phyloP scores from a whole-genome alignment of 2,329 filamentous ascomycete species.

The Sporothrix inflata region DNA sequence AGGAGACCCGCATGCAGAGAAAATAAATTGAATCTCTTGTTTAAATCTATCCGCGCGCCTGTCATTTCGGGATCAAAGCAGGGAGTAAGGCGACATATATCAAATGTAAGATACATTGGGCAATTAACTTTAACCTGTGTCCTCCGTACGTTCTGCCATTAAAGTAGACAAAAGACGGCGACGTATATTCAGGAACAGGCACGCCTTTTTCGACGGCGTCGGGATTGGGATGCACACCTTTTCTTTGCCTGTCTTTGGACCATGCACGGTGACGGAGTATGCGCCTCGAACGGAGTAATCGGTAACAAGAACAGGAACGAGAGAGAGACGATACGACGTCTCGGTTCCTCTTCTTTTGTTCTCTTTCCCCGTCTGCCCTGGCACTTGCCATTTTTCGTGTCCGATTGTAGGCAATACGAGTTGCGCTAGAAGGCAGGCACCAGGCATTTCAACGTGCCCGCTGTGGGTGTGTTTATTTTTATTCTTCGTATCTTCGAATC shows the following conservation, averaged over 20 bases:
- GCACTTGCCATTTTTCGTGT: slow-evolving; percentile 6
- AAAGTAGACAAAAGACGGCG: background rate
- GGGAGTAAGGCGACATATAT: background rate
- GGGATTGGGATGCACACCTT: background rate
- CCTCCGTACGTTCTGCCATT: no score
- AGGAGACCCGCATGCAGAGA: background rate
- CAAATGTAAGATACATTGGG: background rate
- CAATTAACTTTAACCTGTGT: slow-evolving; percentile 5
- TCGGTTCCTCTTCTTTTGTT: background rate
- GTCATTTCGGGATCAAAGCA: slow-evolving; percentile 8
- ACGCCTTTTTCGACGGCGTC: background rate
- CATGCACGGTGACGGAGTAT: slow-evolving; percentile 12
- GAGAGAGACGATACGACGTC: background rate
- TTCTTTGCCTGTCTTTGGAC: background rate
- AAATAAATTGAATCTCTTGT: slow-evolving; percentile 8
- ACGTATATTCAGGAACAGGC: slow-evolving; percentile 7
- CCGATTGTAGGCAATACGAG: slow-evolving; percentile 4
- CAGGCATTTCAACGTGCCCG: background rate
- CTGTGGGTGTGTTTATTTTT: background rate
- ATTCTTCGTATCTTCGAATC: background rate
- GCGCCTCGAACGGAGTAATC: background rate
- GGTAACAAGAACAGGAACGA: background rate
- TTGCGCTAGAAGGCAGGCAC: slow-evolving; percentile 2
- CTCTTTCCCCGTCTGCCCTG: background rate
- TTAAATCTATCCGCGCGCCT: slow-evolving; percentile 3